Evolutionary conservation across 2,329 filamentous ascomycete species (phyloP).

Genomic region (Aspergillus sclerotialis): DNA sequence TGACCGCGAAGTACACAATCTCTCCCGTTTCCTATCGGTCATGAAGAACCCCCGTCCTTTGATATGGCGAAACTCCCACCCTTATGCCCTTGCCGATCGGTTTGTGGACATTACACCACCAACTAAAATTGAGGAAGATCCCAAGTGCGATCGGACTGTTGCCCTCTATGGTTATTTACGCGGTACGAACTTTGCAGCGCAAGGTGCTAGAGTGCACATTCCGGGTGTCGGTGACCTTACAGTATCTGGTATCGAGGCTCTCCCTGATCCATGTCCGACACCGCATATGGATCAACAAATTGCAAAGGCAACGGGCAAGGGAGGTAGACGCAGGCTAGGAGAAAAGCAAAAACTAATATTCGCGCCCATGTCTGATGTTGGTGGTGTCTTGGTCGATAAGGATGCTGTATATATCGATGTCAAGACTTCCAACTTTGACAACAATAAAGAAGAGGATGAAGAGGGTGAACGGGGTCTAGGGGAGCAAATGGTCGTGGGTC

Average conservation of each 20-base stretch:
- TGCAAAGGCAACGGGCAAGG: slow-evolving; percentile 77
- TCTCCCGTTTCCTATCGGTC: slow-evolving; percentile 89
- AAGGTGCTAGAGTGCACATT: slow-evolving; percentile 82
- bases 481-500: slow-evolving; percentile 84
- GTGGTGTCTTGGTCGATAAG: slow-evolving; percentile 90
- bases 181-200: slow-evolving; percentile 85
- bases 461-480: slow-evolving; percentile 70
- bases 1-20: slow-evolving; percentile 90
- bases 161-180: slow-evolving; percentile 89
- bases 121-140: slow-evolving; percentile 78
- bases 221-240: slow-evolving; percentile 87
- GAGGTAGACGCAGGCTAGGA: slow-evolving; percentile 69
- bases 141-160: slow-evolving; percentile 83
- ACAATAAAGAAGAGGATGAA: slow-evolving; percentile 55
- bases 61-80: slow-evolving; percentile 93
- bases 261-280: slow-evolving; percentile 93
- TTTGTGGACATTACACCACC: slow-evolving; percentile 94
- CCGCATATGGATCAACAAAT: slow-evolving; percentile 82
- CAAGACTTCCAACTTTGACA: slow-evolving; percentile 64
- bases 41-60: slow-evolving; percentile 99
- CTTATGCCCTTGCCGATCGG: slow-evolving; percentile 86
- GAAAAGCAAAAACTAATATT: slow-evolving; percentile 97
- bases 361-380: slow-evolving; percentile 97
- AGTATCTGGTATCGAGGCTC: slow-evolving; percentile 72
- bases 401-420: slow-evolving; percentile 88